Conservation (phyloP, 169 alveolate genomes). For the Cryptosporidium ubiquitum region DNA sequence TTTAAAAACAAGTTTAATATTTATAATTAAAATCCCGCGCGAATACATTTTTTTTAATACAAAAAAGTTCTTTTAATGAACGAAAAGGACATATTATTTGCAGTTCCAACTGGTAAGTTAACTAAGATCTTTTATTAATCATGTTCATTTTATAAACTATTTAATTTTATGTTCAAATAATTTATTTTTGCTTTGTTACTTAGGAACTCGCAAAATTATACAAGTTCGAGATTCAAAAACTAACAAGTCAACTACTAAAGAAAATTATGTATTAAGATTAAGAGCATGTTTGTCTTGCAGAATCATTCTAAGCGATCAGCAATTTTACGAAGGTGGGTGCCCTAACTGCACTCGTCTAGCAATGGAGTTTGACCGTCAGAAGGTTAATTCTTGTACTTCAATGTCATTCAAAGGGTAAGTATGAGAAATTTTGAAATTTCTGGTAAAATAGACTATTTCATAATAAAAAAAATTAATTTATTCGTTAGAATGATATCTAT, state of each 20-base stretch:
- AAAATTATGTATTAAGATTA: slow-evolving; percentile 75
- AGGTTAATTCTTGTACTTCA: slow-evolving; percentile 87
- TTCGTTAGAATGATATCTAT: slow-evolving; percentile 80
- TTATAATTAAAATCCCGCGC: background rate
- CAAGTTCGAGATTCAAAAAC: slow-evolving; percentile 58
- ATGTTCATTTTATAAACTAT: background rate
- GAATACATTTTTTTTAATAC: background rate
- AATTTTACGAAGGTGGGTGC: slow-evolving; percentile 90
- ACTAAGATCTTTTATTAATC: background rate
- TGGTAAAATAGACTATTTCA: background rate
- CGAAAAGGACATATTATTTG: slow-evolving; percentile 34
- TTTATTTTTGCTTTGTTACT: background rate
- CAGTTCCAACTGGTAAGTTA: slow-evolving; percentile 72
- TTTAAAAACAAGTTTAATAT: background rate
- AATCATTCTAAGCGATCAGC: slow-evolving; percentile 83
- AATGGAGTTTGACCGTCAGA: slow-evolving; percentile 88
- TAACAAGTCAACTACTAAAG: slow-evolving; percentile 38
- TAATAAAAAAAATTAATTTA: background rate
- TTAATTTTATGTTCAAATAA: background rate
- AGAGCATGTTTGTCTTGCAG: slow-evolving; percentile 89
- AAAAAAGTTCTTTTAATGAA: background rate
- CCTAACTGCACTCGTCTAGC: slow-evolving; percentile 87
- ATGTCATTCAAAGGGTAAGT: slow-evolving; percentile 80
- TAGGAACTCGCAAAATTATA: slow-evolving; percentile 47
- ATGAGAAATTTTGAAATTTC: background rate